Conservation (phyloP, 257 asterid genomes). For the Solanum chilense region DNA sequence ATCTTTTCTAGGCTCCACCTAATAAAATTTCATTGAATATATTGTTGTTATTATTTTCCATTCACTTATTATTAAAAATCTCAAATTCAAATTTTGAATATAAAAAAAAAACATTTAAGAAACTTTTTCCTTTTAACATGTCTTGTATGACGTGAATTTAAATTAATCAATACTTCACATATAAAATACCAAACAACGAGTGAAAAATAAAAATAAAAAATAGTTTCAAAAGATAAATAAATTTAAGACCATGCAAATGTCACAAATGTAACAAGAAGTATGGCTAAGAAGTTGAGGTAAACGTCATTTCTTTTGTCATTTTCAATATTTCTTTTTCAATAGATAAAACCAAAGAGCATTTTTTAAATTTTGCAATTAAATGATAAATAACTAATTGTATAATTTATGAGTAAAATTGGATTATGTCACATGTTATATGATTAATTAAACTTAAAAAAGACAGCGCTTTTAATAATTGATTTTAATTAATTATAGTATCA, state of each 20-base stretch:
- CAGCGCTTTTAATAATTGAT: not conserved
- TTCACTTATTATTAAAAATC: not conserved
- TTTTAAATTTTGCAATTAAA: not conserved
- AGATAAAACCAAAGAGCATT: not conserved
- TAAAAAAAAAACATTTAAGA: accelerated
- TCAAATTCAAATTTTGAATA: not conserved
- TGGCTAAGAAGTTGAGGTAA: slow-evolving; percentile 3
- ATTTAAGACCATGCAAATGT: not conserved
- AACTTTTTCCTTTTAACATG: accelerated
- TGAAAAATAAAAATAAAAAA: not conserved
- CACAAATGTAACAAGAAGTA: not conserved
- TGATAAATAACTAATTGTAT: not conserved
- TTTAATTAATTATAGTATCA: not conserved
- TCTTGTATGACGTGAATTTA: not conserved
- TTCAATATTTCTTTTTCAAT: not conserved
- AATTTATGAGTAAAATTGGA: not conserved
- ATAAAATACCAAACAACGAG: too few relatives aligned
- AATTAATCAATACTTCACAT: too few relatives aligned
- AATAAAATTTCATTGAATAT: too few relatives aligned
- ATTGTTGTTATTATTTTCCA: too few relatives aligned
- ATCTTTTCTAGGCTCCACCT: too few relatives aligned
- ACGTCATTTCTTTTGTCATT: slow-evolving; percentile 1
- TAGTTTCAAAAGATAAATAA: not conserved
- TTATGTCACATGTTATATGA: not conserved
- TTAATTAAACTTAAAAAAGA: not conserved